Conservation (phyloP, 2,329 filamentous ascomycete genomes). For the Cladosporium sp. region DNA sequence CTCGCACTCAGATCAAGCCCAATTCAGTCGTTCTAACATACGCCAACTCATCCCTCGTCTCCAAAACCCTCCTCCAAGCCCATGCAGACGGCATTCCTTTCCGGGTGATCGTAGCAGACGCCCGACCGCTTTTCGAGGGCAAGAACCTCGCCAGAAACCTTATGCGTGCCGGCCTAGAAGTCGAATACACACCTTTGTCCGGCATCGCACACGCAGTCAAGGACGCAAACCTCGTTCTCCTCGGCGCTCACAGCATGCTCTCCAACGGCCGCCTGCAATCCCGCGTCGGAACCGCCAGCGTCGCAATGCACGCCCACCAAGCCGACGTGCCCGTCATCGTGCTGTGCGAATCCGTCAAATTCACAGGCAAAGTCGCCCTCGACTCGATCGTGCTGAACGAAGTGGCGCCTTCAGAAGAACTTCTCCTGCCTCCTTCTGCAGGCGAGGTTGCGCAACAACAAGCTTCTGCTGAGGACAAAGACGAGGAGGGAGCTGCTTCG, state of each 20-base stretch:
- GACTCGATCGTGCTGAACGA: conserved; percentile 95
- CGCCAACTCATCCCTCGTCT: conserved; percentile 79
- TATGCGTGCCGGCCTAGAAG: conserved; percentile 64
- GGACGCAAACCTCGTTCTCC: conserved; percentile 67
- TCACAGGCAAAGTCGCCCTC: conserved; percentile 81
- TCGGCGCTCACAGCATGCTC: conserved; percentile 92
- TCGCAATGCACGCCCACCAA: conserved; percentile 77
- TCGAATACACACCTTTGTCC: conserved; percentile 77
- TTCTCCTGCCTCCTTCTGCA: conserved; percentile 34
- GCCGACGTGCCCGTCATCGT: conserved; percentile 77
- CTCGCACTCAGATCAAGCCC: conserved; percentile 68
- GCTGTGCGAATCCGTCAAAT: conserved; percentile 92
- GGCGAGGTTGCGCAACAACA: not conserved
- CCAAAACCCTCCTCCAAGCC: conserved; percentile 73
- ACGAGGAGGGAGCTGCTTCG: conserved; percentile 23
- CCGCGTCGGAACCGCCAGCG: conserved; percentile 77
- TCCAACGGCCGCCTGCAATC: conserved; percentile 90
- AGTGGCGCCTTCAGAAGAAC: conserved; percentile 70
- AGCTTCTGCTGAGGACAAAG: conserved; percentile 14
- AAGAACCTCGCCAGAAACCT: conserved; percentile 68
- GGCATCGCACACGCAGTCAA: conserved; percentile 71
- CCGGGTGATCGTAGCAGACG: conserved; percentile 79
- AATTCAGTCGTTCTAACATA: conserved; percentile 84
- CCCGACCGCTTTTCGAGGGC: conserved; percentile 65
- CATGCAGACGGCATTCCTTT: conserved; percentile 68